Conservation (phyloP, 2,329 filamentous ascomycete genomes). For the Nemania sp. region DNA sequence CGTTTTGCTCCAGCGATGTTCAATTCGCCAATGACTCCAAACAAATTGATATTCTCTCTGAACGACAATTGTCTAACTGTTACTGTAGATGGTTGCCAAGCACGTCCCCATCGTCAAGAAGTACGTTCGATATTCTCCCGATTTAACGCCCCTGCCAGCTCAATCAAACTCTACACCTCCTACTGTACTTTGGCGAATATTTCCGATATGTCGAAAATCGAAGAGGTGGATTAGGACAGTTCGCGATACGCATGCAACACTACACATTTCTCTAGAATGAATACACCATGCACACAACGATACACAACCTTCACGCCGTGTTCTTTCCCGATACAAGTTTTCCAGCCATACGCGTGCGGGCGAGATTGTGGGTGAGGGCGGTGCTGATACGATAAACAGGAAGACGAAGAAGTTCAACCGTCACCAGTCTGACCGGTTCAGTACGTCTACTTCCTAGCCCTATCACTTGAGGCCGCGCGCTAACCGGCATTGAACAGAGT, state of each 20-base stretch:
- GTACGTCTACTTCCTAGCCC: slow-evolving; percentile 65
- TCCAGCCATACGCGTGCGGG: neutral
- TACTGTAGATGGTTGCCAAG: slow-evolving; percentile 90
- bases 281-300: neutral
- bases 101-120: slow-evolving; percentile 99
- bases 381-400: slow-evolving; percentile 48
- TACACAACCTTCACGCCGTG: too few relatives aligned
- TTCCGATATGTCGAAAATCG: neutral
- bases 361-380: neutral
- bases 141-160: slow-evolving; percentile 18
- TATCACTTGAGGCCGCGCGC: neutral
- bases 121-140: slow-evolving; percentile 63
- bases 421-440: slow-evolving; percentile 98
- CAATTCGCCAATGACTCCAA: neutral
- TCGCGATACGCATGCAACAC: slow-evolving; percentile 5
- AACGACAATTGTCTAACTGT: slow-evolving; percentile 26
- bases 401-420: slow-evolving; percentile 87
- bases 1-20: neutral
- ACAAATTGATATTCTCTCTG: neutral
- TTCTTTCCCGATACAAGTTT: neutral
- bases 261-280: slow-evolving; percentile 1
- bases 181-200: neutral
- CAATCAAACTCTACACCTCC: slow-evolving; percentile 1
- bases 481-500: slow-evolving; percentile 25
- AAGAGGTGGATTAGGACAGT: neutral